Evolutionary conservation across 2,329 filamentous ascomycete genomes (phyloP).

Genomic region (Neofusicoccum ribis): DNA sequence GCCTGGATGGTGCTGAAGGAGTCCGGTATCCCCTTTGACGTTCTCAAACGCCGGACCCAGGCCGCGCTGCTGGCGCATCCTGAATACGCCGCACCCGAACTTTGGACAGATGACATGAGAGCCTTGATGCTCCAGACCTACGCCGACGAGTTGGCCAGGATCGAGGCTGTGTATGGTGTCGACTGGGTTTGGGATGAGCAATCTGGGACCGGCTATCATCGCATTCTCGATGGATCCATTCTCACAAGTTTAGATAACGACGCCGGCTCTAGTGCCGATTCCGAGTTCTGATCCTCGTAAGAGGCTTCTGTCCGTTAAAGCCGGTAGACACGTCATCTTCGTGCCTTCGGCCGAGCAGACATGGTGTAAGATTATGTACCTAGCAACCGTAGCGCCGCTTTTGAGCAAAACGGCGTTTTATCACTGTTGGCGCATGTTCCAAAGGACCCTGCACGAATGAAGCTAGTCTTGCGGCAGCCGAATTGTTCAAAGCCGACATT

Average conservation of each 20-base stretch:
- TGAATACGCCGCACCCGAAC: not conserved
- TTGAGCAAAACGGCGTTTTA: no score
- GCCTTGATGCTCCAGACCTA: not conserved
- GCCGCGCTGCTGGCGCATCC: not conserved
- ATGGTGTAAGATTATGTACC: no score
- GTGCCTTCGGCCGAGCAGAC: no score
- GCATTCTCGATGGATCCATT: not conserved
- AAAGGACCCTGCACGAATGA: no score
- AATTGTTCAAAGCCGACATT: no score
- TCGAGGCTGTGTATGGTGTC: not conserved
- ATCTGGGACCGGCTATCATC: not conserved
- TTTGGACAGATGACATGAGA: not conserved
- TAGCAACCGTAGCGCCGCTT: no score
- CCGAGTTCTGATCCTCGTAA: no score
- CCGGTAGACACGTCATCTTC: no score
- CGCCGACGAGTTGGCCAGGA: not conserved
- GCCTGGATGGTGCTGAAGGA: slow-evolving; percentile 1
- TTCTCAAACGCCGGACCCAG: not conserved
- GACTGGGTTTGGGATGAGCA: slow-evolving; percentile 8
- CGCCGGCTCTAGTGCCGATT: no score
- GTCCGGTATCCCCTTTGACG: not conserved
- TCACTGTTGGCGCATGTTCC: no score
- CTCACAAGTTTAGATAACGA: not conserved
- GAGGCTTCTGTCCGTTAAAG: no score
- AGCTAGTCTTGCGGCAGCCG: no score